Evolutionary conservation across 2,329 filamentous ascomycete genomes (phyloP).

Genomic region (Anthostomella pinea): DNA sequence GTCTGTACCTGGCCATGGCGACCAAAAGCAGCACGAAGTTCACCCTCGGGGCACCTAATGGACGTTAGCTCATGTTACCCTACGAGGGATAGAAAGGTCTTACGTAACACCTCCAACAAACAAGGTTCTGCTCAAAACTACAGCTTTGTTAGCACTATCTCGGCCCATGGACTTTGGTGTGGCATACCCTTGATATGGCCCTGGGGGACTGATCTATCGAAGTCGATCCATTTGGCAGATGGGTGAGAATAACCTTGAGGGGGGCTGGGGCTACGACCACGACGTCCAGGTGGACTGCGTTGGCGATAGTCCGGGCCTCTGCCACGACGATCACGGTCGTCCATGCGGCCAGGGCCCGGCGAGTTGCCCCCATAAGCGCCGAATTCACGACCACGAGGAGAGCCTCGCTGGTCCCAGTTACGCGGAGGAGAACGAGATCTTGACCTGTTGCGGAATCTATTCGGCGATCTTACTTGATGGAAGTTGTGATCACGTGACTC

Average conservation of each 20-base stretch:
- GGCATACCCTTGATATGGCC: conserved; percentile 71
- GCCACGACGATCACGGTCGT: conserved; percentile 53
- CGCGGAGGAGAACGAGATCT: conserved; percentile 78
- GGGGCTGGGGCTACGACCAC: conserved; percentile 62
- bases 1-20: conserved; percentile 88
- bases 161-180: not conserved
- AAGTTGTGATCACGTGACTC: conserved; percentile 57
- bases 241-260: conserved; percentile 36
- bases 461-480: conserved; percentile 62
- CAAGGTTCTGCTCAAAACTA: conserved; percentile 85
- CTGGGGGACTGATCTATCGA: conserved; percentile 69
- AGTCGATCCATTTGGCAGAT: conserved; percentile 70
- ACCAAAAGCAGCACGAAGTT: conserved; percentile 77
- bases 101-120: conserved; percentile 95
- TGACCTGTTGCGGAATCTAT: conserved; percentile 60
- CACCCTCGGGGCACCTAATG: conserved; percentile 68
- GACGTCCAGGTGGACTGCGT: conserved; percentile 73
- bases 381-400: conserved; percentile 64
- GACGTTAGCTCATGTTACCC: too few relatives aligned
- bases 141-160: conserved; percentile 14
- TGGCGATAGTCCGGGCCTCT: conserved; percentile 76
- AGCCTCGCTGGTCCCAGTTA: conserved; percentile 64
- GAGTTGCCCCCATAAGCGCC: conserved; percentile 72
- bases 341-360: conserved; percentile 57
- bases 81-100: conserved; percentile 38